Base-by-base conservation (phyloP, 2,329 filamentous ascomycete genomes). In the Hyphodiscus sp. region DNA sequence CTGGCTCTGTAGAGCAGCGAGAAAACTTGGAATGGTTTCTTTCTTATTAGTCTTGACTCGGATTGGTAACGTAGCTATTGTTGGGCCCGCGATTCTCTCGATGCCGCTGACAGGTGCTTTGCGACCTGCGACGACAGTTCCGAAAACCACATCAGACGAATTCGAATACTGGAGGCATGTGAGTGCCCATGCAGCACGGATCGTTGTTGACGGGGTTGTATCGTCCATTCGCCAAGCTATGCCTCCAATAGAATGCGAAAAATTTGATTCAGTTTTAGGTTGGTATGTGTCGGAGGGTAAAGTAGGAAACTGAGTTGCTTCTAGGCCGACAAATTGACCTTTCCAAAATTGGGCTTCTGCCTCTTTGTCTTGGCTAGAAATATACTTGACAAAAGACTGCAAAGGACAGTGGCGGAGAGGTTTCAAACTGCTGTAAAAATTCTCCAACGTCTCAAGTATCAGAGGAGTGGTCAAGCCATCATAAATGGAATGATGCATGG, bases 401-500 rank as follows among this genome's bases (percentile, higher is more conserved):
- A 49, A 47, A 5, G 47, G 20, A 11, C 18, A 46, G 15, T 20
- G 10, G 2, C 11, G 26, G 63, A 78, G 72, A 2, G 67, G 46
- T 13, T 63, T 58, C 16, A 60, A 53, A 4, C 62, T 61, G 0
- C 56, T 46, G 29, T 55, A 61, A 11, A 57, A 59, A 7, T 50
- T 50, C 6, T 58, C 52, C 13, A 68, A 58, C 45, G 62, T 58
- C n/a, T 63, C 56, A 13, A 70, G 54, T 2, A 71, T 56, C 33
- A 67, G 38, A 2, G 65, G 62, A 50, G 67, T 56, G 0, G 72
- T 74, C 78, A 77, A 80, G 18, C 78, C 78, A 50, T 82, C 78
- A 54, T 81, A 81, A 0, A 81, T 61, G 3, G 74, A 76, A 59
- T 82, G 79, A 57, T 81, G 78, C 68, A 79, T 76, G 1, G 75